Evolutionary conservation across 1,284 basidiomycete species (phyloP).

Genomic region (Exobasidium rhododendri): DNA sequence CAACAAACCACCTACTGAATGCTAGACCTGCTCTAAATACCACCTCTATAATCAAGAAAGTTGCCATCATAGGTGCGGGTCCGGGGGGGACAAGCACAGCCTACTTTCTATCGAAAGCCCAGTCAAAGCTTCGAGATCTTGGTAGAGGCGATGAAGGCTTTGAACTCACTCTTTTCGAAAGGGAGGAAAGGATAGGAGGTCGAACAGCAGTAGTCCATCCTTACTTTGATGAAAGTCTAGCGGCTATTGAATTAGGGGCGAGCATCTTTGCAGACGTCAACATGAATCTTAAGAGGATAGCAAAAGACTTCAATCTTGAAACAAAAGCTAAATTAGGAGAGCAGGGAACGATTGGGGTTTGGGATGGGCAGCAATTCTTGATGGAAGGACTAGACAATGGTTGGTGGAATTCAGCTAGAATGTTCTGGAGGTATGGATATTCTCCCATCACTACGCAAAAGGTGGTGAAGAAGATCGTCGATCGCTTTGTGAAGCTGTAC

Average conservation of each 20-base stretch:
- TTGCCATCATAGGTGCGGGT: constrained; percentile 88
- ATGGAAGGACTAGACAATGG: constrained; percentile 39
- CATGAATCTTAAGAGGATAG: constrained; percentile 61
- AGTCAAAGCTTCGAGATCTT: constrained; percentile 39
- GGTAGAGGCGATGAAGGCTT: constrained; percentile 47
- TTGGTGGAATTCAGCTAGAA: constrained; percentile 48
- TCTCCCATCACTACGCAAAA: constrained; percentile 62
- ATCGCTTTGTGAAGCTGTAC: constrained; percentile 67
- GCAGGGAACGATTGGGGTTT: constrained; percentile 58
- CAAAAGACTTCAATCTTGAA: constrained; percentile 14
- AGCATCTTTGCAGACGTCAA: constrained; percentile 81
- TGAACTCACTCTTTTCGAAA: constrained; percentile 79
- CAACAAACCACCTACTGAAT: no score
- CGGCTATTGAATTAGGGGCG: constrained; percentile 74
- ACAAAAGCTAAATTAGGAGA: constrained; percentile 16
- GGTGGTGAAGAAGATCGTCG: constrained; percentile 48
- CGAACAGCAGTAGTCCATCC: constrained; percentile 76
- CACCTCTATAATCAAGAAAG: constrained; percentile 16
- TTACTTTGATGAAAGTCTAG: constrained; percentile 63
- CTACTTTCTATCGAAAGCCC: constrained; percentile 70
- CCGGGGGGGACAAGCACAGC: constrained; percentile 79
- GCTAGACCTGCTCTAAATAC: no score
- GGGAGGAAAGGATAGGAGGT: constrained; percentile 72
- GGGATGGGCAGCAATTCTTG: constrained; percentile 67
- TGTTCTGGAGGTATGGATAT: constrained; percentile 73